Evolutionary conservation across 2,329 filamentous ascomycete species (phyloP), one percentile per base, ranked within the genome.

Genomic region (Periconia sp.): DNA sequence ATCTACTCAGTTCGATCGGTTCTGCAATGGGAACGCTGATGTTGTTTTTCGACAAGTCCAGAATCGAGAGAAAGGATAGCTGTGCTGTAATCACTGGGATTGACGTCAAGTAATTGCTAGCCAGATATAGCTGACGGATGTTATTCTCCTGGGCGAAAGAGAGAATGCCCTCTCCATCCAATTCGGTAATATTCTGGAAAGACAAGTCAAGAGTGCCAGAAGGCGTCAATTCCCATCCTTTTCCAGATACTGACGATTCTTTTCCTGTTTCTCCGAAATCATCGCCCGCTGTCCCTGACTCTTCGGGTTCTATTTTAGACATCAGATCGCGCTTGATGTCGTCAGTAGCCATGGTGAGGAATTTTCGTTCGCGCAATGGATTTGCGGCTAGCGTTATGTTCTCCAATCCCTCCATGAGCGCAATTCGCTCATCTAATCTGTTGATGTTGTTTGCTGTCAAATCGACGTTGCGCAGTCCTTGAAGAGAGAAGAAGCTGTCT

Each of bases 391-490:
- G 79, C 5, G 87, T 85, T 41, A 97, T 82, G 68, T 87, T 87
- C 18, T 85, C 82, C 10, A 99, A 77, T 43, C 76, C 86, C 6
- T 91, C 85, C 91, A 97, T 96, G 23, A 84, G 78, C 6, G 88
- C 89, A 53, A 97, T 84, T 59, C 86, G 86, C 0, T 90, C 82
- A 30, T 94, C 90, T 8, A 99, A 73, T 13, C 84, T 79, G 2
- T 85, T 85, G 45, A 99, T 85, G 58, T 94, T 86, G 66, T 99
- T 99, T 61, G 88, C 86, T 0, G 89, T 90, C 60, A 97, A 88
- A 71, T 97, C 91, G 30, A 88, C 89, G 52, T 87, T 88, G 47
- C 86, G 87, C 14, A 97, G 74, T 52, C 84, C 86, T 35, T 81
- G 74, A 0, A 97, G 80, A 1, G 77, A 78, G 1, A 82, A 79